Evolutionary conservation across 1,284 basidiomycete genomes (phyloP).

Genomic region (Leccinum ponderosum): DNA sequence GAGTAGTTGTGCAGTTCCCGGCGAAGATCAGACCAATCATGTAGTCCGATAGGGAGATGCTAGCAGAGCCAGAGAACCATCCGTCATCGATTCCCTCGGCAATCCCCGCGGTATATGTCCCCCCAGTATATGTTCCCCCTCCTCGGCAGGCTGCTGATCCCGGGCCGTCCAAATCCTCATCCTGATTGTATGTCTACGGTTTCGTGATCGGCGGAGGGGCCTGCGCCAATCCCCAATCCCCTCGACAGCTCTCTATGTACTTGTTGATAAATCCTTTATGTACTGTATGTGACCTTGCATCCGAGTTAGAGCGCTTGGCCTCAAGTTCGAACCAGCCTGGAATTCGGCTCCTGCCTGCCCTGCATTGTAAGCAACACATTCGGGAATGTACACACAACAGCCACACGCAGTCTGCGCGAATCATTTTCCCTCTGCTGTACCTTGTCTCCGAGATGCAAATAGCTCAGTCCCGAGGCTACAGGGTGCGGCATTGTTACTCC

Average conservation of each 20-base stretch:
- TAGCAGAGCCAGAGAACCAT: neutral
- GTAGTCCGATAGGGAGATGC: neutral
- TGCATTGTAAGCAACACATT: neutral
- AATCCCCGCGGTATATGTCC: too few relatives aligned
- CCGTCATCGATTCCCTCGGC: neutral
- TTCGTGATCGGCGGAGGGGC: too few relatives aligned
- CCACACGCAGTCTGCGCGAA: too few relatives aligned
- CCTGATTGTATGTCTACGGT: neutral
- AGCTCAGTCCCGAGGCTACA: too few relatives aligned
- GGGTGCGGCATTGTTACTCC: too few relatives aligned
- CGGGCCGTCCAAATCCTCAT: neutral
- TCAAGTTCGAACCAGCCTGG: too few relatives aligned
- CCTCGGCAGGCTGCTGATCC: neutral
- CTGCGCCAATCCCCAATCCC: too few relatives aligned
- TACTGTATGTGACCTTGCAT: neutral
- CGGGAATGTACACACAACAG: neutral
- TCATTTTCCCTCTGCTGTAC: slow-evolving; percentile 15
- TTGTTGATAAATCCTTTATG: neutral
- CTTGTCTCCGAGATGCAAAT: too few relatives aligned
- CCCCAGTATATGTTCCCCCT: neutral
- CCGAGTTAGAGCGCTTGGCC: too few relatives aligned
- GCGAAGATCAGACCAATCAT: neutral
- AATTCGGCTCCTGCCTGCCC: neutral
- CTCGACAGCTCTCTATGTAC: too few relatives aligned
- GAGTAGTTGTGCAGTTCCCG: neutral